Base-by-base conservation (phyloP, 305 asterid genomes). In the Fraxinus baroniana region DNA sequence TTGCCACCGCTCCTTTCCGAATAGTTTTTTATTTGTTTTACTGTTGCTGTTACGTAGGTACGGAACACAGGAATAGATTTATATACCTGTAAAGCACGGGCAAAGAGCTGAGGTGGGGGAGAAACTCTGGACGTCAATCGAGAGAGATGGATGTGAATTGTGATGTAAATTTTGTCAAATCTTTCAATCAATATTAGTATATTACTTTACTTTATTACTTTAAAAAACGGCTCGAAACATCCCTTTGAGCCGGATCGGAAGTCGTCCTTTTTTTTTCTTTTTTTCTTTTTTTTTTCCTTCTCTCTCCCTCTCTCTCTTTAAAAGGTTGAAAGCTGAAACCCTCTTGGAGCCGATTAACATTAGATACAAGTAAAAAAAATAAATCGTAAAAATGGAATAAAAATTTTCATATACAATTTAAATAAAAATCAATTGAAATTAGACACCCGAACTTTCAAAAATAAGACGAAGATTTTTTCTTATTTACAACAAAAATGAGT, bases 1-100 rank as follows among this genome's bases (percentile, higher is more conserved):
- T 86, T 81, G 12, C 88, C 82, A 83, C 28, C 57, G 37, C 80
- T 81, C 52, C 72, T 72, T 18, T 74, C 46, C 46, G 46, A 39
- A 7, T 81, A 82, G 57, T 24, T 77, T 80, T 74, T 77, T 84
- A 49, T 26, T 5, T 62, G 77, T 83, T 66, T 84, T 74, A 72
- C 85, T 68, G 84, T 37, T 70, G 80, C 87, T 75, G 84, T 78
- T 10, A 22, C 73, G 3, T 6, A 10, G 36, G 73, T 64, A 26
- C 33, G 33, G 7, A 64, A 64, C 32, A 22, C 71, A 7, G 4
- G 71, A 24, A 62, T 18, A 3, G 71, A 62, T 62, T 62, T 62
- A 24, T 62, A 22, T 20, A 62, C 33, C 71, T 62, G 71, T 24
- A 3, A 4, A 24, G 6, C 46, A 39, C 13, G 44, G 73, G 12